Evolutionary conservation across 1,284 basidiomycete species (phyloP), one percentile per base, ranked within the genome.

Genomic region (Anthracocystis setariae): DNA sequence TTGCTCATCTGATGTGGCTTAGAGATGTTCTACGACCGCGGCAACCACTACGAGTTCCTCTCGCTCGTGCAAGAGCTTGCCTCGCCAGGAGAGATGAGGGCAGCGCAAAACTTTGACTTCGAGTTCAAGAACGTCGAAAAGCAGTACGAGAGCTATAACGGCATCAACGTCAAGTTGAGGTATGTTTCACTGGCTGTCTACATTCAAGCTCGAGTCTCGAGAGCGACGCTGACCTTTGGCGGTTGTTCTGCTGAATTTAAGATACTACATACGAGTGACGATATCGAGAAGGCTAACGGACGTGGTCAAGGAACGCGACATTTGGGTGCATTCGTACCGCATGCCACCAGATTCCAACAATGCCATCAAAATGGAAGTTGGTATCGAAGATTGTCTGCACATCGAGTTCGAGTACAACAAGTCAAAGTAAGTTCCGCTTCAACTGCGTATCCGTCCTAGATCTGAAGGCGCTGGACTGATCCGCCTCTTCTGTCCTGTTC

Each of bases 341-440:
- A 96, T 97, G 92, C 95, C 95, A 3, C 94, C 95, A 56, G 96
- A 98, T 83, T 91, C 89, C 76, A 98, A 96, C 85, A 95, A 94
- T 82, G 91, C 92, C 32, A 97, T 98, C 86, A 98, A 96, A 87
- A 98, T 98, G 96, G 95, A 98, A 84, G 96, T 98, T 35, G 95
- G 95, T 17, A 98, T 98, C 68, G 95, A 98, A 83, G 95, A 98
- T 82, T 98, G 95, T 84, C 85, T 98, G 75, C 95, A 98, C 83
- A 98, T 98, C 80, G 95, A 98, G 84, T 98, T 98, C 78, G 95
- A 98, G 85, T 98, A 98, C 86, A 98, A 98, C 87, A 98, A 98
- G 84, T 96, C 94, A 61, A 98, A 98, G 76, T 78, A 49, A 58
- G 73, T 24, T 27, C 18, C 17, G 20, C 15, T 29, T 39, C 24